phyloP scores from a whole-genome alignment of 2,329 filamentous ascomycete species.

The Stachybotrys echinatus region DNA sequence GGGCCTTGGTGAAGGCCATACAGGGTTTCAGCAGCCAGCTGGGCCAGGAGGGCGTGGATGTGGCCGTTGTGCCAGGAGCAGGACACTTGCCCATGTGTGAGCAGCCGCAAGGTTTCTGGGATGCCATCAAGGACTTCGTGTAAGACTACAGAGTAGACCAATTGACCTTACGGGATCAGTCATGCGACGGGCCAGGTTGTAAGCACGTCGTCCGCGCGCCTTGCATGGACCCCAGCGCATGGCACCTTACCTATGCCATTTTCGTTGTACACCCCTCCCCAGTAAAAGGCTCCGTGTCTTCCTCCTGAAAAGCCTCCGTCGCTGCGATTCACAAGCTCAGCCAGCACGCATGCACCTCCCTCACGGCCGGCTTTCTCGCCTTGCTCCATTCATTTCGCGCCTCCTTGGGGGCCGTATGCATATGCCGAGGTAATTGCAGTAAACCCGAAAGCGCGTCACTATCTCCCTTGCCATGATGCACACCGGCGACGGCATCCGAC shows the following conservation, averaged over 20 bases:
- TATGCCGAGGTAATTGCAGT: too few species aligned
- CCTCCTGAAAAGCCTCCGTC: slow-evolving; percentile 11
- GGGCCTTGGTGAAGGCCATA: slow-evolving; percentile 73
- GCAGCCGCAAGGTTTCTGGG: slow-evolving; percentile 61
- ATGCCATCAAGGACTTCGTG: slow-evolving; percentile 55
- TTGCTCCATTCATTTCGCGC: too few species aligned
- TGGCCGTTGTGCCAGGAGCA: slow-evolving; percentile 62
- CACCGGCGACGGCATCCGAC: slow-evolving; percentile 1
- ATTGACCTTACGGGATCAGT: neutral
- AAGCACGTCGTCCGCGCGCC: neutral
- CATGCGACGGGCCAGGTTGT: neutral
- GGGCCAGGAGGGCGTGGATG: slow-evolving; percentile 47
- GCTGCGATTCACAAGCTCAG: slow-evolving; percentile 3
- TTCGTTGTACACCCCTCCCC: neutral
- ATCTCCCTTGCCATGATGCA: too few species aligned
- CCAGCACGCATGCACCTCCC: slow-evolving; percentile 8
- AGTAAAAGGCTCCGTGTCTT: slow-evolving; percentile 2
- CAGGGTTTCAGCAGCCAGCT: slow-evolving; percentile 60
- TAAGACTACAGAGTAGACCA: too few species aligned
- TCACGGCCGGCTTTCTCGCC: too few species aligned
- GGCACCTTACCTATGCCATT: neutral
- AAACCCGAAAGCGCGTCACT: too few species aligned
- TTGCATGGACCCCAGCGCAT: neutral
- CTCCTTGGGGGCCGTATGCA: too few species aligned
- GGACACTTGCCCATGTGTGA: slow-evolving; percentile 86